phyloP scores from a whole-genome alignment of 106 monocot species.

The Dendrobium huoshanense region DNA sequence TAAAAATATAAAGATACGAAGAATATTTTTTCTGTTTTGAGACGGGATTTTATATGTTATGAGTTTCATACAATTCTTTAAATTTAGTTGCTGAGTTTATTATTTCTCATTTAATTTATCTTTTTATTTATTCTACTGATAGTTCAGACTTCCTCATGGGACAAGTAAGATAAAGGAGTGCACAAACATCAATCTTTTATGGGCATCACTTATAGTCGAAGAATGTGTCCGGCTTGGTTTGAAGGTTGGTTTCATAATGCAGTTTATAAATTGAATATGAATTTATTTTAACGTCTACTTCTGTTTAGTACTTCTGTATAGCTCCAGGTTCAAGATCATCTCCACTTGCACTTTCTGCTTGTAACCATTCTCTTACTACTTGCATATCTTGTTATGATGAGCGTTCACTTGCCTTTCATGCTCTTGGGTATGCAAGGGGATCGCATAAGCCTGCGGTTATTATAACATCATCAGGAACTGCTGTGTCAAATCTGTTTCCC shows the following conservation, averaged over 20 bases:
- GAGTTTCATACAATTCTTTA: not conserved
- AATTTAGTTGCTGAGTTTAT: too few relatives aligned
- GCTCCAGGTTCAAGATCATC: constrained; percentile 98
- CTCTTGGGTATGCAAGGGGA: constrained; percentile 82
- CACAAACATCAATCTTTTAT: constrained; percentile 69
- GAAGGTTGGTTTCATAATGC: constrained; percentile 40
- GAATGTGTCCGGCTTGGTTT: constrained; percentile 89
- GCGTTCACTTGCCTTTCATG: constrained; percentile 89
- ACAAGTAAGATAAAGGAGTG: constrained; percentile 29
- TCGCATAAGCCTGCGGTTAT: constrained; percentile 72
- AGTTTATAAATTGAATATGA: not conserved
- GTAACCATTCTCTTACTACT: constrained; percentile 59
- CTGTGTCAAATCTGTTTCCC: constrained; percentile 90
- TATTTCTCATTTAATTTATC: not conserved
- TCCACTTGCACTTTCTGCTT: constrained; percentile 86
- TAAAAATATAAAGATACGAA: not conserved
- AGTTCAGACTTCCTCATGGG: constrained; percentile 29
- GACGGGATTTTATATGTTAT: not conserved
- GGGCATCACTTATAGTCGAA: constrained; percentile 93
- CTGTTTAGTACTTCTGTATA: constrained; percentile 87
- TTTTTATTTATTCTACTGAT: constrained; percentile 10
- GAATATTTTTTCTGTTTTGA: not conserved
- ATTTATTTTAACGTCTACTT: constrained; percentile 19
- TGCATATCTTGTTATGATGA: constrained; percentile 93
- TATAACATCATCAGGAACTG: constrained; percentile 92